Evolutionary conservation across 139 green algal genomes (phyloP), one percentile per base, ranked within the genome.

Genomic region (Closterium sp.): DNA sequence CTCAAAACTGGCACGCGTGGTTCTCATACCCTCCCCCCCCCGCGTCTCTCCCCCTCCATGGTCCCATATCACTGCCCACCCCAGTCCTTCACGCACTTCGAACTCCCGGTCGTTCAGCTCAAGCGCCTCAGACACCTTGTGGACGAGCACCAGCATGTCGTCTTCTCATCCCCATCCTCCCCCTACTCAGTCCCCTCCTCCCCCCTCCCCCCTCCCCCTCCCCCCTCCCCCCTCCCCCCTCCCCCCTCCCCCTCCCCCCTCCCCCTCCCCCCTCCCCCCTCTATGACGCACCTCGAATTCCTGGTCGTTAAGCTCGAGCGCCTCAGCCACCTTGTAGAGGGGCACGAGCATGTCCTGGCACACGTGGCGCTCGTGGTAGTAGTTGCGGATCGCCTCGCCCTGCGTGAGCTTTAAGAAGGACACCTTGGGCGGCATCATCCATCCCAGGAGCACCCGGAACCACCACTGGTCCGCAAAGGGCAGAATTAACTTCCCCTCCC

Each of bases 321-420:
- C 31, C 10, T 90, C 89, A 7, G 21, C 31, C 21, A 94, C 25
- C 19, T 87, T 84, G 88, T 93, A 84, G 28, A 93, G 25, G 4
- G 91, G 91, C 28, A 93, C 89, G 21, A 94, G 91, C 66, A 88
- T 21, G 43, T 93, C 91, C 84, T 94, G 87, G 43, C n/a, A 43
- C n/a, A 92, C 36, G 36, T 93, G 81, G 9, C 34, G 34, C 43
- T 91, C 87, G 36, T 92, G 83, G 43, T 93, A 92, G 35, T 91
- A 94, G 25, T 93, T 87, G 7, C 84, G 34, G 55, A 94, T 90
- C 21, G 84, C 64, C 30, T 93, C 89, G 81, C 84, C 89, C 91
- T 93, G 81, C 86, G 83, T 94, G 21, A 93, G 33, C 89, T 94
- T 94, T 5, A 92, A 84, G 34, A 92, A 92, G 1, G 89, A 87